Evolutionary conservation across 345 rosid species (phyloP), one percentile per base, ranked within the genome.

Genomic region (Sonneratia caseolaris): DNA sequence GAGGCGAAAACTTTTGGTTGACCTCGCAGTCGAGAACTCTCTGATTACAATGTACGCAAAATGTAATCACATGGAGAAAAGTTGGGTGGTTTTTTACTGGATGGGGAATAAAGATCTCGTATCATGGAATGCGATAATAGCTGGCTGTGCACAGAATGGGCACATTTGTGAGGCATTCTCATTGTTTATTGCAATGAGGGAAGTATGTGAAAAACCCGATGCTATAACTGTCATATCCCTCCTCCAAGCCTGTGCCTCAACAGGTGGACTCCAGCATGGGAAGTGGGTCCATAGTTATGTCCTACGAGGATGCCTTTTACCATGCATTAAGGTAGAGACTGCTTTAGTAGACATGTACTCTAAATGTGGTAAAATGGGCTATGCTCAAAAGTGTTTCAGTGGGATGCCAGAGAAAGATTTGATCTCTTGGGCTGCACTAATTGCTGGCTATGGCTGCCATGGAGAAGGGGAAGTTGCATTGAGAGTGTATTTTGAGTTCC

Each of bases 91-190:
- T 72, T 91, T 91, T 75, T 74, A 79, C 74, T 65, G 69, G 74
- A 83, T 89, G 88, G 77, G 73, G 56, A 68, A 68, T 64, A 85
- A 76, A 81, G 89, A 91, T 77, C 70, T 82, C 70, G 83, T 93
- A 66, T 86, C 98, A 2, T 91, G 98, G 98, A 93, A 93, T 76
- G 92, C 98, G 32, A 71, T 91, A 55, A 86, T 89, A 69, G 76
- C 89, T 0, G 98, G 92, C 62, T 82, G 82, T 84, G 89, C 86
- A 35, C 89, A 86, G 70, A 84, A 81, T 71, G 90, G 86, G 53
- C 72, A 87, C 72, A 76, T 88, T 75, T 51, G 71, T 14, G 76
- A 82, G 62, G 86, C 91, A 37, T 71, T 89, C 77, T 74, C 76
- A 21, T 76, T 81, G 67, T 89, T 93, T 73, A 76, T 56, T 59